phyloP scores from a whole-genome alignment of 208 protist genomes.

The Wallacemonas collosoma region DNA sequence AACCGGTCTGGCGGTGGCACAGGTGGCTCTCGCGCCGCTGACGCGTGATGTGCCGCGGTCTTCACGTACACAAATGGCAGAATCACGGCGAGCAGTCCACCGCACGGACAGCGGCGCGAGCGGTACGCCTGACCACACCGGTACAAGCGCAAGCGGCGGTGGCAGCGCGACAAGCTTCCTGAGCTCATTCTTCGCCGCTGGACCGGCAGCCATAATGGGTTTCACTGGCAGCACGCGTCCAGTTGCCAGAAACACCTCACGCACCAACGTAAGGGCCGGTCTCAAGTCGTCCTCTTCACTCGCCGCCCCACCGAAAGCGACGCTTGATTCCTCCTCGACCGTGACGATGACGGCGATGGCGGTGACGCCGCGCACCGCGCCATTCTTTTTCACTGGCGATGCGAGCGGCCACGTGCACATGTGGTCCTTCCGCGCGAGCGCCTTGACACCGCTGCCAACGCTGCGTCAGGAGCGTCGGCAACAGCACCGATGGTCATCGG shows the following conservation, averaged over 20 bases:
- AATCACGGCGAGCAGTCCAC: too few relatives aligned
- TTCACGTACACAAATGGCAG: too few relatives aligned
- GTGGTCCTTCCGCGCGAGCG: conserved; percentile 49
- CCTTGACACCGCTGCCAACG: conserved; percentile 25
- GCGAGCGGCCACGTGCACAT: conserved; percentile 41
- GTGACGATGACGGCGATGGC: conserved; percentile 40
- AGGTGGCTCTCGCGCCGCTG: neutral
- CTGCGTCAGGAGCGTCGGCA: conserved; percentile 12
- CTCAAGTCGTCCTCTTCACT: too few relatives aligned
- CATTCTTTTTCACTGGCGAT: conserved; percentile 67
- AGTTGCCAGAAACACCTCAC: too few relatives aligned
- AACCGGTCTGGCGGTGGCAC: conserved; percentile 52
- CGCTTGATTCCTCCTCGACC: neutral
- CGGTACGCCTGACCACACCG: neutral
- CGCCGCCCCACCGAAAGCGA: too few relatives aligned
- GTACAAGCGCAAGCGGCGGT: neutral
- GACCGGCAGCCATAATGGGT: neutral
- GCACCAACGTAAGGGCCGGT: too few relatives aligned
- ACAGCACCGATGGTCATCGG: neutral
- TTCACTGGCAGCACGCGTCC: neutral
- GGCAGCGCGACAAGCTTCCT: conserved; percentile 1
- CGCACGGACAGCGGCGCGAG: conserved; percentile 6
- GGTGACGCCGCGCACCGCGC: conserved; percentile 40
- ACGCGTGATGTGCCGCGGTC: too few relatives aligned
- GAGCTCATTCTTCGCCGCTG: neutral